A percentile compares a stretch with the other conserved stretches of the same genome.
Evolutionary conservation across 257 asterid genomes (phyloP).

Genomic region (Capsicum rhomboideum): DNA sequence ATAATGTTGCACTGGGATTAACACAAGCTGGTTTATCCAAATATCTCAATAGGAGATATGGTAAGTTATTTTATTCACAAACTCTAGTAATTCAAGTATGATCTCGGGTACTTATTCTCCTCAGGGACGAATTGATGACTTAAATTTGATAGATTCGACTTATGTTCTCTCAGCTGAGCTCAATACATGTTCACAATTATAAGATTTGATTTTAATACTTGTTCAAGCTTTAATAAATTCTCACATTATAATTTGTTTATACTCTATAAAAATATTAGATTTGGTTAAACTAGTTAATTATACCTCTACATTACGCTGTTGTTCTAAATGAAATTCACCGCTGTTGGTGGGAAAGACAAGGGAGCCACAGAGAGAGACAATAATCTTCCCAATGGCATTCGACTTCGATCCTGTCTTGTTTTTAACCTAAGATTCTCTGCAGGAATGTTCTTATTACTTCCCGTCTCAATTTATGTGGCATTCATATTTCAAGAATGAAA

Average conservation of each 20-base stretch:
- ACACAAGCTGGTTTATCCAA: constrained; percentile 33
- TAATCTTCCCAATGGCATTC: constrained; percentile 21
- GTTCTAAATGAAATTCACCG: background rate
- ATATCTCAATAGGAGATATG: constrained; percentile 34
- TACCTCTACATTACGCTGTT: no score
- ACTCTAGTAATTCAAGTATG: background rate
- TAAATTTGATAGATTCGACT: background rate
- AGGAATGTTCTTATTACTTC: constrained; percentile 6
- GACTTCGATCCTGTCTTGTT: constrained; percentile 24
- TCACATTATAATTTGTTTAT: no score
- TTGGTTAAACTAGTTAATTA: no score
- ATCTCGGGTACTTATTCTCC: no score
- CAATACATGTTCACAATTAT: background rate
- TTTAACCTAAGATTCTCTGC: constrained; percentile 27
- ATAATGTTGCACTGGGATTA: constrained; percentile 35
- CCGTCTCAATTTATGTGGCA: no score
- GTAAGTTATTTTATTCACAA: constrained; percentile 1
- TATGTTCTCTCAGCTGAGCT: background rate
- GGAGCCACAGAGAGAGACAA: constrained; percentile 12
- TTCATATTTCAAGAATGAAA: no score
- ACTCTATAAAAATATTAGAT: no score
- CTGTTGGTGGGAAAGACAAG: constrained; percentile 6
- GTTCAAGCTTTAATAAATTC: background rate
- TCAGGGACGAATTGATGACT: background rate
- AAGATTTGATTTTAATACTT: background rate